Conservation (phyloP, 331 rosid genomes). For the Acacia pycnantha region DNA sequence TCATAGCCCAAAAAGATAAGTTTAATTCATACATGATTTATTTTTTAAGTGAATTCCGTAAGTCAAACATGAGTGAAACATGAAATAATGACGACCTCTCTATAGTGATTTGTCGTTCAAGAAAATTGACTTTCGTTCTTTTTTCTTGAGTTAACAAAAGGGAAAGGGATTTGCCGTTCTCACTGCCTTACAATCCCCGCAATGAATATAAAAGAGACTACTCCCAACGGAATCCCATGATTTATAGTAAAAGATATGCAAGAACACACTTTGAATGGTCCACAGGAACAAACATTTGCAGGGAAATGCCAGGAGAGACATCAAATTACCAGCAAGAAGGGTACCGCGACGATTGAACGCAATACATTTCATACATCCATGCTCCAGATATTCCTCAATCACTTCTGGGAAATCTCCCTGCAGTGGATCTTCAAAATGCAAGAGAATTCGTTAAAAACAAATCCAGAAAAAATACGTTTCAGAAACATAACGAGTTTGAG, state of each 20-base stretch:
- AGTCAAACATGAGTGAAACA: neutral
- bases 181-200: neutral
- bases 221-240: neutral
- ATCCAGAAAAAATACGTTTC: neutral
- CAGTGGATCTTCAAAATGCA: slow-evolving; percentile 59
- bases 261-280: neutral
- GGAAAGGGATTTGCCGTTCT: neutral
- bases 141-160: neutral
- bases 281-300: neutral
- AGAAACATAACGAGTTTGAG: neutral
- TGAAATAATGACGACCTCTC: neutral
- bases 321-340: slow-evolving; percentile 80
- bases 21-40: neutral
- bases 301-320: neutral
- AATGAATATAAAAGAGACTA: neutral
- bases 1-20: neutral
- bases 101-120: neutral
- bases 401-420: slow-evolving; percentile 99
- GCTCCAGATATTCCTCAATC: slow-evolving; percentile 86
- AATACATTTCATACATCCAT: slow-evolving; percentile 88
- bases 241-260: slow-evolving; percentile 4
- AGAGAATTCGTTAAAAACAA: neutral
- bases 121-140: neutral
- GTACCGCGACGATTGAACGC: slow-evolving; percentile 95
- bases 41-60: neutral